Base-by-base conservation (phyloP, 345 rosid species). In the Syzygium jambos region DNA sequence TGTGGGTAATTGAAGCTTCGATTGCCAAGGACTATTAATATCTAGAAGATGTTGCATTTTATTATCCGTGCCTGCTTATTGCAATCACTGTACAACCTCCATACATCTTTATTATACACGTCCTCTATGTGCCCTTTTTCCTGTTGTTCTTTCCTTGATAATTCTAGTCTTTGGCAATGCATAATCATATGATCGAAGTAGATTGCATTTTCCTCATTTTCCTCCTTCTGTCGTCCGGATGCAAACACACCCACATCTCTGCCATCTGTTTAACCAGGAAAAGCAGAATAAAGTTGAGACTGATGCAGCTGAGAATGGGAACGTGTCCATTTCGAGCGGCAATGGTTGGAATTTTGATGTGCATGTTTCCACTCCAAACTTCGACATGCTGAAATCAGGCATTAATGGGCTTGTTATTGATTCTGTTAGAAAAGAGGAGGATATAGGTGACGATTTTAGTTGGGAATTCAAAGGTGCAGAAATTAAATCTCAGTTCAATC, bases 391-490 rank as follows among this genome's bases (percentile, higher is more conserved):
- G 77, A 87, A 84, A 55, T 87, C 87, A 86, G 88, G 86, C 86
- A 38, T 88, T 11, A 88, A 87, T 61, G 90, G 93, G 53, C 80
- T 89, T 84, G 84, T 82, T 89, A 87, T 87, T 29, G 30, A 43
- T 53, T 30, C 51, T 65, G 86, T 84, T 65, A 85, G 52, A 8
- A 80, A 78, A 52, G 51, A 53, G 85, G 88, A 82, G 86, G 93
- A 85, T 89, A 91, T 85, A 85, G 90, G 86, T 78, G 92, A 89
- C 83, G 86, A 85, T 85, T 78, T 73, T 78, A 68, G 57, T 87
- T 89, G 90, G 88, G 90, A 85, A 73, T 89, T 89, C 86, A 85
- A 57, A 85, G 86, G 52, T 41, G 78, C 87, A 55, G 85, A 51
- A 78, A 17, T 59, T 84, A 83, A 51, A 63, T 59, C 29, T 78